phyloP scores from a whole-genome alignment of 805 yeast genomes.

The Groenewaldozyma salmanticensis region DNA sequence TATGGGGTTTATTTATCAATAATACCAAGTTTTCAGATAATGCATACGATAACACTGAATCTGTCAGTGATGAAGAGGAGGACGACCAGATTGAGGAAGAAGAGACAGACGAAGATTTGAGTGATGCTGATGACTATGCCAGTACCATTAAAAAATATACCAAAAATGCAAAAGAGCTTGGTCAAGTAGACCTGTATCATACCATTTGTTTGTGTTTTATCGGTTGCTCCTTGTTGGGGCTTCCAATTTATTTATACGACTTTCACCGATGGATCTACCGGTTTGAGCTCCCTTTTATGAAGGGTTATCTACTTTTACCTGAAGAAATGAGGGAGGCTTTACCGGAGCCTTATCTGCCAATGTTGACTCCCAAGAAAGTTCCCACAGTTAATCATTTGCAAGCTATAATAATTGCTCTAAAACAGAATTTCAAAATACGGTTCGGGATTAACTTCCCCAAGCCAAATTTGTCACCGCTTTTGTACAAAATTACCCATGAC shows the following conservation, averaged over 20 bases:
- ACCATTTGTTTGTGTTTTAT: constrained; percentile 26
- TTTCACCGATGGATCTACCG: constrained; percentile 21
- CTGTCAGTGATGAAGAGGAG: neutral
- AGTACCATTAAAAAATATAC: constrained; percentile 36
- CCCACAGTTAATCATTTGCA: constrained; percentile 8
- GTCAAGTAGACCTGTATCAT: constrained; percentile 4
- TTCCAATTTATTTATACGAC: constrained; percentile 21
- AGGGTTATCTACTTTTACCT: constrained; percentile 11
- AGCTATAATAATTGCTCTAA: constrained; percentile 4
- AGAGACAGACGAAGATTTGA: constrained; percentile 3
- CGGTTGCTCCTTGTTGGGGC: constrained; percentile 15
- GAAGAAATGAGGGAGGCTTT: constrained; percentile 7
- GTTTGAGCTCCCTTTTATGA: constrained; percentile 25
- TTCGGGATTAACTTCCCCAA: constrained; percentile 8
- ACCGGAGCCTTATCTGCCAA: constrained; percentile 4
- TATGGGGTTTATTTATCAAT: constrained; percentile 18
- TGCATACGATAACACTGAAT: neutral
- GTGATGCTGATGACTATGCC: constrained; percentile 31
- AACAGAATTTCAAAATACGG: constrained; percentile 1
- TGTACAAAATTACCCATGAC: constrained; percentile 35
- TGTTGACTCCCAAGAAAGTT: constrained; percentile 8
- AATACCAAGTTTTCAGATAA: constrained; percentile 15
- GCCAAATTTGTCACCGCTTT: constrained; percentile 30
- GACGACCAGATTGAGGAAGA: neutral
- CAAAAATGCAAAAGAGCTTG: constrained; percentile 32